phyloP scores from a whole-genome alignment of 805 yeast genomes.

The Ogataea dorogensis region DNA sequence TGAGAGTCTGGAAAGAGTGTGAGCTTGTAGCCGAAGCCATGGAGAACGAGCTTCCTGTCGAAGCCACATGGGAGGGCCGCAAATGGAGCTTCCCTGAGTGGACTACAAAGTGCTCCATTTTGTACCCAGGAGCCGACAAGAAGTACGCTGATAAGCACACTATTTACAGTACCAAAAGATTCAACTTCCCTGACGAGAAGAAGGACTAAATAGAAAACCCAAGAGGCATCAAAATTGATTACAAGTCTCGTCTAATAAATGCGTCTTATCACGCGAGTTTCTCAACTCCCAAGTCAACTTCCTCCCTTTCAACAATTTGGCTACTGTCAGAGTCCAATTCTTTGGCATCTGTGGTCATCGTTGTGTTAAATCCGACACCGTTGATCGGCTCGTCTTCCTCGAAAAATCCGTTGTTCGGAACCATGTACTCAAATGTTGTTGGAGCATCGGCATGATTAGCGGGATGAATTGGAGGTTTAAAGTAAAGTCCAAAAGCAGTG shows the following conservation, averaged over 20 bases:
- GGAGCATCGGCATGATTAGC: conserved; percentile 24
- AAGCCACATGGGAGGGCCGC: conserved; percentile 42
- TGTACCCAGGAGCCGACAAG: conserved; percentile 5
- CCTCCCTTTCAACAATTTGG: not conserved
- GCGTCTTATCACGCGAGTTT: too few species aligned
- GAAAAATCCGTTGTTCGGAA: conserved; percentile 24
- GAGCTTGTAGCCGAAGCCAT: conserved; percentile 33
- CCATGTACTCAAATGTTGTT: conserved; percentile 26
- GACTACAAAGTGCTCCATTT: conserved; percentile 4
- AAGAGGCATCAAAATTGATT: too few species aligned
- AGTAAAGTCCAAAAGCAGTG: conserved; percentile 16
- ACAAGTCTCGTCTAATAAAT: too few species aligned
- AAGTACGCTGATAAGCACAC: conserved; percentile 3
- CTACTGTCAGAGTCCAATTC: conserved; percentile 1
- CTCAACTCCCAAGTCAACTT: not conserved
- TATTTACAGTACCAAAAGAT: conserved; percentile 3
- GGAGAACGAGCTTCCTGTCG: conserved; percentile 30
- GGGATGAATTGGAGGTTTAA: conserved; percentile 25
- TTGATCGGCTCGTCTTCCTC: conserved; percentile 28
- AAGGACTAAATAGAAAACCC: not conserved
- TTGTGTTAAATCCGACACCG: conserved; percentile 21
- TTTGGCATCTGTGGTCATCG: not conserved
- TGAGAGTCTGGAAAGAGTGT: conserved; percentile 46
- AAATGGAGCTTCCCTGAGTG: conserved; percentile 39
- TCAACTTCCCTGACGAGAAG: conserved; percentile 2